These are phyloP conservation scores for Clarireedia monteithiana DNA, from an alignment of 2,329 filamentous ascomycete genomes.

Conservation along the genomic window DNA sequence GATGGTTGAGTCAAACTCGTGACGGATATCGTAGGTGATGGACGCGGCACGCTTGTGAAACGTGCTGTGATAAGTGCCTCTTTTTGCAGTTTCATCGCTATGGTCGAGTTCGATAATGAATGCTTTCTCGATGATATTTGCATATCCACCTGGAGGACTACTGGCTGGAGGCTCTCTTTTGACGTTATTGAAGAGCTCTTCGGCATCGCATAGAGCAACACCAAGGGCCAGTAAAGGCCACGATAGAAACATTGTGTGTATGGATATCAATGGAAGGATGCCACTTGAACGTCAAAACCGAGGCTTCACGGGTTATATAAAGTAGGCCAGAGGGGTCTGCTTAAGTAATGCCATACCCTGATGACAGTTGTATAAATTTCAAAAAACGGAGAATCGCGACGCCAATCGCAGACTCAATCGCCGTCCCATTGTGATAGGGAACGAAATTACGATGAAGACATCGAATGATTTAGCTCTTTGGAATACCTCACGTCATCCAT, in stretches of 20 bases:
- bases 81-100: background rate
- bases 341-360: no score
- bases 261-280: no score
- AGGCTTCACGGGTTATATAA: no score
- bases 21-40: constrained; percentile 4
- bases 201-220: background rate
- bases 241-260: background rate
- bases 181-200: background rate
- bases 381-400: no score
- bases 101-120: constrained; percentile 2
- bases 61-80: background rate
- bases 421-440: no score
- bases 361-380: no score
- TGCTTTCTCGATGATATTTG: background rate
- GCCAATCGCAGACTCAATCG: no score
- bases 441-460: no score
- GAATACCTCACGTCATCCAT: background rate
- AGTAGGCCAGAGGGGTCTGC: no score
- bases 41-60: constrained; percentile 4
- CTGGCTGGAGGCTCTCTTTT: background rate
- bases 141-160: background rate
- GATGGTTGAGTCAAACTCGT: constrained; percentile 3
- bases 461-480: background rate
- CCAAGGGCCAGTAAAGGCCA: background rate
- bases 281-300: no score